phyloP scores from a whole-genome alignment of 352 stramenopile species.

The Lagenidium sp. region DNA sequence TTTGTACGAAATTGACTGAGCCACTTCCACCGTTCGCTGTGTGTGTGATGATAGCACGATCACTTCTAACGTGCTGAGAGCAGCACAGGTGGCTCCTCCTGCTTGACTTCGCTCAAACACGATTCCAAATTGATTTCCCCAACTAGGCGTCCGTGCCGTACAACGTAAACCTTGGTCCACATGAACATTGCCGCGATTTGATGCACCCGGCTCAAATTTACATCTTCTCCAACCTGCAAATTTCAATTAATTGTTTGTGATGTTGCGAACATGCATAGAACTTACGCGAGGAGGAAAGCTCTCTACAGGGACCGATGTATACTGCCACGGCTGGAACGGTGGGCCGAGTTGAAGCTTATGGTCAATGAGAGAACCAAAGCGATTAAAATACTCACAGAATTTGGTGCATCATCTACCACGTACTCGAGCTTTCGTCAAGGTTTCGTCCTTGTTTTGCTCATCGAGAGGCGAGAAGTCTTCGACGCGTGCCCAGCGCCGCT shows the following conservation, averaged over 20 bases:
- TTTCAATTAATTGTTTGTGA: background rate
- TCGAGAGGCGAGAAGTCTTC: conserved; percentile 66
- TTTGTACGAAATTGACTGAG: too few relatives aligned
- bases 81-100: conserved; percentile 39
- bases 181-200: conserved; percentile 69
- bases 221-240: conserved; percentile 48
- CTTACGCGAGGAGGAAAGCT: conserved; percentile 64
- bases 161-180: conserved; percentile 79
- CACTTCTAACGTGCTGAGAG: too few relatives aligned
- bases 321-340: conserved; percentile 50
- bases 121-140: conserved; percentile 61
- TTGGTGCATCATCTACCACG: too few relatives aligned
- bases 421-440: conserved; percentile 36
- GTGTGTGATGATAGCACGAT: too few relatives aligned
- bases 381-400: conserved; percentile 1
- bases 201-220: conserved; percentile 65
- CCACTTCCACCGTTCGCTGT: too few relatives aligned
- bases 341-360: conserved; percentile 67
- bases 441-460: conserved; percentile 43
- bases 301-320: conserved; percentile 62
- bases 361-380: conserved; percentile 1
- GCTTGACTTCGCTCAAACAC: conserved; percentile 37
- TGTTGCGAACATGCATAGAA: too few relatives aligned
- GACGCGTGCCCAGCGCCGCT: conserved; percentile 32
- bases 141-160: conserved; percentile 53